Evolutionary conservation across 2,329 filamentous ascomycete genomes (phyloP).

Genomic region (Gyromitra esculenta): DNA sequence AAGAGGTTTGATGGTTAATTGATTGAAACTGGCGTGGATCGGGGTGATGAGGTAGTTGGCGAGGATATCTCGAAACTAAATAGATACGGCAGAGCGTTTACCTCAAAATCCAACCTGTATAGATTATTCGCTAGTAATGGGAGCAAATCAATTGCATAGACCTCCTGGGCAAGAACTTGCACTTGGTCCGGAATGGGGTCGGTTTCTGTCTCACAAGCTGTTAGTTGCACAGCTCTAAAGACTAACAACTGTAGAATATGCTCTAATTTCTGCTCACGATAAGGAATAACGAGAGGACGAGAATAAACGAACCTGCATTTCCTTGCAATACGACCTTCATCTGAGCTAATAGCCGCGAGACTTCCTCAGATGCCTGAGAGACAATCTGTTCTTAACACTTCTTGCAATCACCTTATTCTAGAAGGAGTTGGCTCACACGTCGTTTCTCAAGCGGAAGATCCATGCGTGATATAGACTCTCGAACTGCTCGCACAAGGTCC

Average conservation of each 20-base stretch:
- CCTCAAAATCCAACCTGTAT: slow-evolving; percentile 87
- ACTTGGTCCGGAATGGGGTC: slow-evolving; percentile 89
- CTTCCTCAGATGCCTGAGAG: slow-evolving; percentile 80
- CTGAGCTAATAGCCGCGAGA: slow-evolving; percentile 83
- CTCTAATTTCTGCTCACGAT: slow-evolving; percentile 25
- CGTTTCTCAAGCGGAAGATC: slow-evolving; percentile 68
- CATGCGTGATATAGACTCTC: slow-evolving; percentile 71
- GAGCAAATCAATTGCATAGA: slow-evolving; percentile 89
- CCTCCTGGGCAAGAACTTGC: slow-evolving; percentile 81
- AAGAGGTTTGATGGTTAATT: slow-evolving; percentile 16
- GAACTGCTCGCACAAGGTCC: slow-evolving; percentile 71
- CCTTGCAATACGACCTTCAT: slow-evolving; percentile 96
- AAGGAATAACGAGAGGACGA: slow-evolving; percentile 34
- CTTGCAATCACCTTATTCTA: slow-evolving; percentile 48
- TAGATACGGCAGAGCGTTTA: slow-evolving; percentile 81
- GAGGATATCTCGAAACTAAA: slow-evolving; percentile 69
- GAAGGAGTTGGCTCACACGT: slow-evolving; percentile 64
- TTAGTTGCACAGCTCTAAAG: slow-evolving; percentile 46
- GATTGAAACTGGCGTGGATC: slow-evolving; percentile 68
- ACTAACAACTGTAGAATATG: slow-evolving; percentile 10
- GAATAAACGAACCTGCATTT: slow-evolving; percentile 75
- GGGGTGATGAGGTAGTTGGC: neutral
- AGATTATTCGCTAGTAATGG: slow-evolving; percentile 84
- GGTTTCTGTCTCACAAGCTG: slow-evolving; percentile 69
- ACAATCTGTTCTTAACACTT: slow-evolving; percentile 27